phyloP scores from a whole-genome alignment of 331 rosid genomes.

The Malus hybrid region DNA sequence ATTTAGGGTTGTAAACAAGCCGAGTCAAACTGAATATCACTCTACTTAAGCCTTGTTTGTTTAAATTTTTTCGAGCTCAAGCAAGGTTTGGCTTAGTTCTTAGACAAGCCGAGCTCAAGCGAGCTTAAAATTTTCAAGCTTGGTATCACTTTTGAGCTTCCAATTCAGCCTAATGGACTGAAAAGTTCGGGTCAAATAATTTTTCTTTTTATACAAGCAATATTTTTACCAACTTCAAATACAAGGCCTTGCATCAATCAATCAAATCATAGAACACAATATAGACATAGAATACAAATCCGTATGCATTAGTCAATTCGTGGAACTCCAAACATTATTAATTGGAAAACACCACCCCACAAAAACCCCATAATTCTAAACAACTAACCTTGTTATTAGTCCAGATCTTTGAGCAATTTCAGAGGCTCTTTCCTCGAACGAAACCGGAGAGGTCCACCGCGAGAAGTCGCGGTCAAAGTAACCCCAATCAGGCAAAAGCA shows the following conservation, averaged over 20 bases:
- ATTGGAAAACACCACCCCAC: not conserved
- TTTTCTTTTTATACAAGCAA: not conserved
- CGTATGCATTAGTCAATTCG: not conserved
- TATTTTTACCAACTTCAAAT: not conserved
- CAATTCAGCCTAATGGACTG: not conserved
- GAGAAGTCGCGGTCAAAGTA: conserved; percentile 73
- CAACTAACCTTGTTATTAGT: conserved; percentile 30
- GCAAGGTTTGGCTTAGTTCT: not conserved
- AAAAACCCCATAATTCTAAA: not conserved
- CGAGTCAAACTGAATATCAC: not conserved
- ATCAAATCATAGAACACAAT: not conserved
- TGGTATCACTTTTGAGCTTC: not conserved
- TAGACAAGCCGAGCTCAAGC: not conserved
- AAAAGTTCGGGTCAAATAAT: not conserved
- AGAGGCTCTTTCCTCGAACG: conserved; percentile 54
- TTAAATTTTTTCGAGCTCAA: not conserved
- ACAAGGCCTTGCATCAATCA: not conserved
- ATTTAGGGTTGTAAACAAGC: not conserved
- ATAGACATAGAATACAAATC: not conserved
- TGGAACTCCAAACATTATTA: not conserved
- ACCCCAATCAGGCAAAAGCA: conserved; percentile 83
- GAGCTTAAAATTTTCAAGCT: not conserved
- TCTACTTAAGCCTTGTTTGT: not conserved
- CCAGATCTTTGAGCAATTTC: conserved; percentile 32
- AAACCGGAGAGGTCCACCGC: conserved; percentile 67